Percentiles rank a stretch among this genome's conserved stretches.
These are phyloP conservation scores for Cadophora sp. DNA, from an alignment of 2,329 filamentous ascomycete species.

Conservation along the genomic window DNA sequence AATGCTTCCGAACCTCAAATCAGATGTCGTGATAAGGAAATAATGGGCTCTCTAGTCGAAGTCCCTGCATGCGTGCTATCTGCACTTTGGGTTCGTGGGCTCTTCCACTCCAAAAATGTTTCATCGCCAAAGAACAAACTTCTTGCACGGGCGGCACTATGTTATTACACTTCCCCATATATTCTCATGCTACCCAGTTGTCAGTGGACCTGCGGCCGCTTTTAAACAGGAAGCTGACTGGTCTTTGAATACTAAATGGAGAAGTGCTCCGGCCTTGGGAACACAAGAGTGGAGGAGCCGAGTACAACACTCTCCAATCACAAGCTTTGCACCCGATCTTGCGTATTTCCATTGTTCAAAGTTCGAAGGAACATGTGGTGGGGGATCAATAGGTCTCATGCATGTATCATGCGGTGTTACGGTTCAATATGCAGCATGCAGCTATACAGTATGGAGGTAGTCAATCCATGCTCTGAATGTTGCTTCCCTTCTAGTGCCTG, in stretches of 20 bases:
- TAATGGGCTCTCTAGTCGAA: background rate
- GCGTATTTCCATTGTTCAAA: background rate
- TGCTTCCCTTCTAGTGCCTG: background rate
- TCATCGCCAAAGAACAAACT: background rate
- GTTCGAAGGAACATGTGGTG: conserved; percentile 1
- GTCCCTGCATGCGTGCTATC: background rate
- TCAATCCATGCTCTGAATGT: background rate
- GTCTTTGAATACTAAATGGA: background rate
- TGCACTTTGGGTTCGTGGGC: background rate
- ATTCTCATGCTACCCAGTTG: background rate
- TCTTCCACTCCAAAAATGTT: background rate
- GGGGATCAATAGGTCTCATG: background rate
- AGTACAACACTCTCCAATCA: conserved; percentile 3
- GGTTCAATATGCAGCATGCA: background rate
- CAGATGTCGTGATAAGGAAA: background rate
- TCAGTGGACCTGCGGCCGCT: background rate
- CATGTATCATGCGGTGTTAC: background rate
- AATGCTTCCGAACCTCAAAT: background rate
- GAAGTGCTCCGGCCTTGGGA: conserved; percentile 4
- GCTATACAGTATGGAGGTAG: background rate
- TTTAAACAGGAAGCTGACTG: background rate
- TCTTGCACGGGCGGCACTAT: background rate
- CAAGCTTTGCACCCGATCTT: background rate
- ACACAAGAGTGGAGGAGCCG: background rate
- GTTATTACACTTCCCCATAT: background rate